Evolutionary conservation across 257 asterid species (phyloP), one percentile per base, ranked within the genome.

Genomic region (Solanum etuberosum): DNA sequence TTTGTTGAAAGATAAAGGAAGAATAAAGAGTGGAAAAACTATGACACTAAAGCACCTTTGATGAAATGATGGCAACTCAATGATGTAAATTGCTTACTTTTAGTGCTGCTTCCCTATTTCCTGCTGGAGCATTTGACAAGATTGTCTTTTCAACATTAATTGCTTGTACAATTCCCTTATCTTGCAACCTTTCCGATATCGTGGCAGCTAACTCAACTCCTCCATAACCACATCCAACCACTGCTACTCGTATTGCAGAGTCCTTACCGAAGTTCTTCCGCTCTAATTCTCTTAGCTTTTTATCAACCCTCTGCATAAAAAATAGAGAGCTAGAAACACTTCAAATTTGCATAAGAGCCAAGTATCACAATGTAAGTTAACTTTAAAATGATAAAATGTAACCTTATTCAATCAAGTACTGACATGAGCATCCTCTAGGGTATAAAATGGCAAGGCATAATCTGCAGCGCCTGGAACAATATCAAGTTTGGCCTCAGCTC

Each of bases 201-300:
- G 98, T 94, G 86, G 99, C 99, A 91, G 99, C 97, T 91, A 97
- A 91, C 88, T 95, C 99, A 82, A 97, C 93, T 80, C 99, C 99
- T 15, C 98, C 89, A 90, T 97, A 97, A 88, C 99, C 99, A 93
- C 99, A 97, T 85, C 99, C 99, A 16, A 97, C 99, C 81, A 97
- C 90, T 71, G 98, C 95, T 86, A 97, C 96, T 35, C 92, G 93
- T 89, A 97, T 92, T 48, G 91, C 96, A 84, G 93, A 85, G 86
- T 93, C 95, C 90, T 89, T 90, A n/a, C 94, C 94, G 70, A 97
- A 97, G 88, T 88, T 93, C 88, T 89, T 90, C 86, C 97, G 93
- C 91, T 95, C 99, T 71, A 97, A 91, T 34, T 90, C 92, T 86
- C 61, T 92, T 77, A 97, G 93, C 92, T 90, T 95, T 92, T 91